phyloP scores from a whole-genome alignment of 192 early-diverging fungal species.

The Podila horticola region DNA sequence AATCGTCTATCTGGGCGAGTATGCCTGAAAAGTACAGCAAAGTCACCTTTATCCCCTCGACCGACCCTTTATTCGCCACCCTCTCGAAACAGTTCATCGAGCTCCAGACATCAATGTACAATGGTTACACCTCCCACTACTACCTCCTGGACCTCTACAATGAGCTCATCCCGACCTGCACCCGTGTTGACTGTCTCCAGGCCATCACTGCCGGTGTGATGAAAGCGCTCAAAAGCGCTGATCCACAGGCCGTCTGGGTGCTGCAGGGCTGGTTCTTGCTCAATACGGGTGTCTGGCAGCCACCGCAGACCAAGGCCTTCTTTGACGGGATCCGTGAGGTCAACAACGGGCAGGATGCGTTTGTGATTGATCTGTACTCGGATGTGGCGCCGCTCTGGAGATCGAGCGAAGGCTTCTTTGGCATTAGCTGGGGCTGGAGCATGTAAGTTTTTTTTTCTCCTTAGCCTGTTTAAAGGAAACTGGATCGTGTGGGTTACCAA shows the following conservation, averaged over 20 bases:
- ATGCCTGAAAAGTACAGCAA: conserved; percentile 8
- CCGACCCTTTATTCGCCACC: conserved; percentile 24
- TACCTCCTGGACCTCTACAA: conserved; percentile 46
- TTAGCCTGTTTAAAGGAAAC: background rate
- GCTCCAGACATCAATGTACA: conserved; percentile 24
- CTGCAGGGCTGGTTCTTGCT: conserved; percentile 50
- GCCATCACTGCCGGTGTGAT: conserved; percentile 18
- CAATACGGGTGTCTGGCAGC: conserved; percentile 19
- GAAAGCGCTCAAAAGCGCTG: conserved; percentile 33
- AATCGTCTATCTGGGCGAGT: conserved; percentile 18
- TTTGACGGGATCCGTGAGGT: conserved; percentile 43
- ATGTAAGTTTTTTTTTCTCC: conserved; percentile 24
- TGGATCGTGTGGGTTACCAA: too few species aligned
- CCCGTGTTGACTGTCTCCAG: conserved; percentile 12
- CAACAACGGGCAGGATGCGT: conserved; percentile 31
- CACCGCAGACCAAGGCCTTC: conserved; percentile 21
- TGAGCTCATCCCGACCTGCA: conserved; percentile 24
- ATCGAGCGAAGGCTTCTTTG: conserved; percentile 34
- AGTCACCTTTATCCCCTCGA: conserved; percentile 24
- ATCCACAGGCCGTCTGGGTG: conserved; percentile 42
- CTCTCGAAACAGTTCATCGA: conserved; percentile 30
- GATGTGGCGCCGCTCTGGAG: conserved; percentile 37
- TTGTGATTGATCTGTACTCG: conserved; percentile 43
- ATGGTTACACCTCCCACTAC: conserved; percentile 2
- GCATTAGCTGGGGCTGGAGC: conserved; percentile 52